phyloP scores from a whole-genome alignment of 495 filamentous ascomycete species.

The Penicillium canescens region DNA sequence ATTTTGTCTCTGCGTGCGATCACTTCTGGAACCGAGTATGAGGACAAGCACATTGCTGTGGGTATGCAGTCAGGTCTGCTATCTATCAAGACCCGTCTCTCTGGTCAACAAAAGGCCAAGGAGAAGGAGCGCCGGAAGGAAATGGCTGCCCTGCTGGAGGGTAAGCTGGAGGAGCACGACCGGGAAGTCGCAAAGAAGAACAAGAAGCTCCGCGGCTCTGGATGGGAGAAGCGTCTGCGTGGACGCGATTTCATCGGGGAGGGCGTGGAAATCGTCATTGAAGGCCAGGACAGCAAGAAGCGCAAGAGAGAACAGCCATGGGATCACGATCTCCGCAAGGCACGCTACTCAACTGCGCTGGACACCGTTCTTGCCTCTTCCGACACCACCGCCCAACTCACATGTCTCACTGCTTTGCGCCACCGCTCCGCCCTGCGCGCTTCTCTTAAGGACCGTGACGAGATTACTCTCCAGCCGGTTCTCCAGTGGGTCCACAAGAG shows the following conservation, averaged over 20 bases:
- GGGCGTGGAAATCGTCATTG: constrained; percentile 82
- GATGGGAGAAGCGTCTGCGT: constrained; percentile 67
- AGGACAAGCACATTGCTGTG: constrained; percentile 88
- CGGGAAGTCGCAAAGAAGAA: constrained; percentile 60
- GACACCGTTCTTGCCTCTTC: constrained; percentile 68
- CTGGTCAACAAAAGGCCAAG: constrained; percentile 76
- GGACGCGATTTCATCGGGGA: constrained; percentile 84
- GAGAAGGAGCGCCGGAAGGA: constrained; percentile 79
- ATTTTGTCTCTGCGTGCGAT: constrained; percentile 82
- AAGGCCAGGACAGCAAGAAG: constrained; percentile 61
- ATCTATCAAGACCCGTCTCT: constrained; percentile 81
- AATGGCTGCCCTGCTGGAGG: constrained; percentile 80
- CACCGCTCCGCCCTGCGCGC: constrained; percentile 86
- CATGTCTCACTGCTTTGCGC: constrained; percentile 76
- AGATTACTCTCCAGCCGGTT: constrained; percentile 75
- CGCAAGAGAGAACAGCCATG: constrained; percentile 67
- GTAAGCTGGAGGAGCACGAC: constrained; percentile 70
- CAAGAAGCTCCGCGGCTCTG: constrained; percentile 64
- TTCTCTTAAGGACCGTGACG: constrained; percentile 80
- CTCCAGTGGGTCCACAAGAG: constrained; percentile 79
- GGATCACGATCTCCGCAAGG: constrained; percentile 79
- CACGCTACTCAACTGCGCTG: constrained; percentile 72
- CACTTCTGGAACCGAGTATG: constrained; percentile 59
- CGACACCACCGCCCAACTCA: constrained; percentile 64
- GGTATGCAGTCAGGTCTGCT: constrained; percentile 91